Evolutionary conservation across 768 basidiomycete species (phyloP).

Genomic region (Plicaturopsis crispa): DNA sequence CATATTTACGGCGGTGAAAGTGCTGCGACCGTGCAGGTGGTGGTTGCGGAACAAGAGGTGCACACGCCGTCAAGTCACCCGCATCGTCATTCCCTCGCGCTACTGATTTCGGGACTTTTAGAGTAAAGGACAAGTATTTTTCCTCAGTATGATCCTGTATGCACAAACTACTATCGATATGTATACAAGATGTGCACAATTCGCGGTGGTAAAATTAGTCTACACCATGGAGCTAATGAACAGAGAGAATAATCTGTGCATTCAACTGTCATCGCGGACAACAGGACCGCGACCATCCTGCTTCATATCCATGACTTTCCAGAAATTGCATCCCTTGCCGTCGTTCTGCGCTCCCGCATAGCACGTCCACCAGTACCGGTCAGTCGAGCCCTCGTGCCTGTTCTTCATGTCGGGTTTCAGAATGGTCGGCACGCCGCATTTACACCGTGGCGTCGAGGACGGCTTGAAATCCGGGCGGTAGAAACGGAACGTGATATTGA

Average conservation of each 20-base stretch:
- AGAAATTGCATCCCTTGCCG: constrained; percentile 72
- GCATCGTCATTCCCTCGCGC: too few relatives aligned
- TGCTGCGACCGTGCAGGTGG: too few relatives aligned
- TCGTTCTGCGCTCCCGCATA: constrained; percentile 78
- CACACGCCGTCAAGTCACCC: too few relatives aligned
- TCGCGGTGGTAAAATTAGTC: too few relatives aligned
- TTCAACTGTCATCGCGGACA: constrained; percentile 12
- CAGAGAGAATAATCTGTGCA: neutral
- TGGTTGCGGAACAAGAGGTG: too few relatives aligned
- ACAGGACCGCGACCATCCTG: constrained; percentile 57
- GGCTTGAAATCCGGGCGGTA: constrained; percentile 78
- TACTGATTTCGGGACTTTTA: too few relatives aligned
- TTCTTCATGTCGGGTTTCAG: constrained; percentile 78
- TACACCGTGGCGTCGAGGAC: constrained; percentile 58
- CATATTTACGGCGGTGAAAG: too few relatives aligned
- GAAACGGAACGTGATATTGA: constrained; percentile 85
- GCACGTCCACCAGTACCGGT: constrained; percentile 71
- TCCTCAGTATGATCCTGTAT: too few relatives aligned
- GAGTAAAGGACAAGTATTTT: too few relatives aligned
- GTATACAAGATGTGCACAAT: too few relatives aligned
- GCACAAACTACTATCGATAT: too few relatives aligned
- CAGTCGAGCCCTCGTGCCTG: constrained; percentile 40
- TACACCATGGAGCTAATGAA: too few relatives aligned
- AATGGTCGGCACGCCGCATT: constrained; percentile 64
- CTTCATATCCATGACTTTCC: constrained; percentile 66